Conservation (phyloP, 495 filamentous ascomycete genomes). For the Neurospora africana region DNA sequence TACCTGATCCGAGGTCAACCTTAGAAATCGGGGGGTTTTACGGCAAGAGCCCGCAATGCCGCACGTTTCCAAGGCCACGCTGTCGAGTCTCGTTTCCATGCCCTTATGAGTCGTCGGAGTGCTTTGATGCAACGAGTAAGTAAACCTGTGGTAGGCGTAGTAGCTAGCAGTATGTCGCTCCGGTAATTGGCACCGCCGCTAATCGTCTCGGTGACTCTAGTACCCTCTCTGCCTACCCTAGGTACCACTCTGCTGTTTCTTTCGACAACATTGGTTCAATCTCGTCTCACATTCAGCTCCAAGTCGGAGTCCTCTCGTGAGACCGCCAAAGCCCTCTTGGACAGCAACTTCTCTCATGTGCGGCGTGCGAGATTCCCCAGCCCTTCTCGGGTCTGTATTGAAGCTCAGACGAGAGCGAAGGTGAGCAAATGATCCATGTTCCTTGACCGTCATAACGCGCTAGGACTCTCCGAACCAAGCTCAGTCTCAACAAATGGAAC, state of each 20-base stretch:
- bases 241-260: not conserved
- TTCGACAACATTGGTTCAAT: not conserved
- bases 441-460: not conserved
- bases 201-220: not conserved
- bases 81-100: too few species aligned
- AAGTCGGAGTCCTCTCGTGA: not conserved
- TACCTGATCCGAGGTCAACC: too few species aligned
- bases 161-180: not conserved
- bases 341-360: too few species aligned
- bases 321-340: too few species aligned
- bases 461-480: not conserved
- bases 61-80: not conserved
- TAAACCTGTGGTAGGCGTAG: not conserved
- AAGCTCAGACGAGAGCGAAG: not conserved
- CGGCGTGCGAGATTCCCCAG: too few species aligned
- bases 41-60: too few species aligned
- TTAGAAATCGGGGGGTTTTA: too few species aligned
- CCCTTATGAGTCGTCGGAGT: not conserved
- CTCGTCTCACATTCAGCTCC: not conserved
- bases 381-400: not conserved
- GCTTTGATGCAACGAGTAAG: not conserved
- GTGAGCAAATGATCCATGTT: not conserved
- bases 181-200: not conserved
- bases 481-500: not conserved
- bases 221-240: not conserved